Evolutionary conservation across 192 early-diverging fungal genomes (phyloP).

Genomic region (Glomus cerebriforme): DNA sequence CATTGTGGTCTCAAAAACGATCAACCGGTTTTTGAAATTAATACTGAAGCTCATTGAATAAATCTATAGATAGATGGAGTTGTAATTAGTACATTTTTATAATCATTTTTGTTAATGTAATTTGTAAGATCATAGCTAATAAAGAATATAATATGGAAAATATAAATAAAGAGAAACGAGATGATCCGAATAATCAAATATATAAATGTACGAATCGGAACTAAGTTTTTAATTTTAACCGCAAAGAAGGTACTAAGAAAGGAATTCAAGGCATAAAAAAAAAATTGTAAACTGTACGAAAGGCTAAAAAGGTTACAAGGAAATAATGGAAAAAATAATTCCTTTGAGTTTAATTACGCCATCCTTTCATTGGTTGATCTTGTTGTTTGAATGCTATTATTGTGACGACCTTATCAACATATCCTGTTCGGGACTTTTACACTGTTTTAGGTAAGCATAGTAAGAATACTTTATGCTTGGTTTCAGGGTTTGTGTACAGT

Average conservation of each 20-base stretch:
- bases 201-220: neutral
- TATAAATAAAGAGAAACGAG: neutral
- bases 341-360: neutral
- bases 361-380: conserved; percentile 8
- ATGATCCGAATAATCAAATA: neutral
- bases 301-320: neutral
- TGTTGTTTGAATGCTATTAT: conserved; percentile 27
- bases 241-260: neutral
- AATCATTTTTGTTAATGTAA: no score
- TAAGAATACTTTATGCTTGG: conserved; percentile 11
- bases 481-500: conserved; percentile 11
- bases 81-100: no score
- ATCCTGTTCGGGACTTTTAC: neutral
- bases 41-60: no score
- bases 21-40: no score
- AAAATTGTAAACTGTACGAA: neutral
- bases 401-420: conserved; percentile 21
- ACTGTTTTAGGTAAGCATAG: conserved; percentile 20
- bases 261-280: neutral
- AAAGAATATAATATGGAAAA: no score
- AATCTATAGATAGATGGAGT: no score
- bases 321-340: neutral
- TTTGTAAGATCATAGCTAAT: no score
- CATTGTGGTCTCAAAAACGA: no score
- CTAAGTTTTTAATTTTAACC: neutral